Evolutionary conservation across 345 rosid genomes (phyloP).

Genomic region (Carallia pectinifolia): DNA sequence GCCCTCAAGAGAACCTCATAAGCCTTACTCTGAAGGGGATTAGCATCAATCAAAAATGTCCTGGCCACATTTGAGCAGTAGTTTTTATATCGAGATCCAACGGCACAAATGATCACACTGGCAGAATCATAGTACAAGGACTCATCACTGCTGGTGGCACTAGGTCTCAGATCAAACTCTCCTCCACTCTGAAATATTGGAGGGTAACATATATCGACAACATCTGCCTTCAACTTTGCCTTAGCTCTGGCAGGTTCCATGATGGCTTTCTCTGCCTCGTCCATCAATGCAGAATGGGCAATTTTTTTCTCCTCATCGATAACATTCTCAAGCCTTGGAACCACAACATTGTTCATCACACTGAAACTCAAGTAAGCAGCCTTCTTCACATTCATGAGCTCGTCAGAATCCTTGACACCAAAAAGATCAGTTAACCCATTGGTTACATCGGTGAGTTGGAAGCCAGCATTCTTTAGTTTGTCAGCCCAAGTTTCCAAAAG

Average conservation of each 20-base stretch:
- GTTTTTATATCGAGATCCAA: slow-evolving; percentile 79
- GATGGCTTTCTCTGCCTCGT: slow-evolving; percentile 76
- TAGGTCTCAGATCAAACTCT: slow-evolving; percentile 82
- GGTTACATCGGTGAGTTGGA: slow-evolving; percentile 63
- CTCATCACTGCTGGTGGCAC: slow-evolving; percentile 83
- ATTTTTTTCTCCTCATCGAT: slow-evolving; percentile 86
- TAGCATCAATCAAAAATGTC: slow-evolving; percentile 78
- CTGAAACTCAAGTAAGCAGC: slow-evolving; percentile 71
- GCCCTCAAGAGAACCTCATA: slow-evolving; percentile 85
- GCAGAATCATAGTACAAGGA: slow-evolving; percentile 73
- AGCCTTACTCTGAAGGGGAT: slow-evolving; percentile 67
- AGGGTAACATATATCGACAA: slow-evolving; percentile 90
- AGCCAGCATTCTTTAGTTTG: slow-evolving; percentile 47
- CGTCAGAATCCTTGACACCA: slow-evolving; percentile 67
- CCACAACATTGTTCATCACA: slow-evolving; percentile 79
- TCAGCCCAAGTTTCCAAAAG: slow-evolving; percentile 78
- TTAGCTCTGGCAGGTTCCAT: slow-evolving; percentile 69
- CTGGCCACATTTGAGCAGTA: slow-evolving; percentile 88
- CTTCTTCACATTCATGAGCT: slow-evolving; percentile 71
- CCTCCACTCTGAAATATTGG: slow-evolving; percentile 96
- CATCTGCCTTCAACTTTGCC: slow-evolving; percentile 75
- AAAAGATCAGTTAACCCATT: slow-evolving; percentile 74
- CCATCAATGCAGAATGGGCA: slow-evolving; percentile 77
- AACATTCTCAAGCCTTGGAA: slow-evolving; percentile 77
- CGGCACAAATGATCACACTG: slow-evolving; percentile 74